Evolutionary conservation across 176 grass and related monocot species (phyloP), one percentile per base, ranked within the genome.

Genomic region (Cocos nucifera): DNA sequence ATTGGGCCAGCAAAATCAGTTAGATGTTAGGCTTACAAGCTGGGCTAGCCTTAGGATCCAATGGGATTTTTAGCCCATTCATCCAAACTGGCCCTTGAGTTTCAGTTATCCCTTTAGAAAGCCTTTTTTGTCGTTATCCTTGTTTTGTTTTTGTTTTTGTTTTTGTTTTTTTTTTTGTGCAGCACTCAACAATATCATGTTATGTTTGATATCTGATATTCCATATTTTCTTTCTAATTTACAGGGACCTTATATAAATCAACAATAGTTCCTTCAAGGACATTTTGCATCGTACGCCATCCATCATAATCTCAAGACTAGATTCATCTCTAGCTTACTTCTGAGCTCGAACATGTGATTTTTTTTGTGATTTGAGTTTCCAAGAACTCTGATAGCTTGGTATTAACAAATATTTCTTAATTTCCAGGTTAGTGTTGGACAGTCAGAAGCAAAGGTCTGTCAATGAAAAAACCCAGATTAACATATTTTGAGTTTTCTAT

Each of bases 221-320:
- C 17, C 8, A 17, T 51, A 68, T 35, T 71, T 65, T 69, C 17
- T 67, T 25, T 75, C 5, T 56, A 26, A 77, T 54, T 73, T 62
- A 84, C 81, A 97, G 92, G 92, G 74, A 91, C 84, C n/a, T 60
- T 97, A 80, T 97, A 91, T 77, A 91, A 85, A 85, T 75, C 92
- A 61, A 85, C 75, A 51, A 90, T 97, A 69, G 80, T 97, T 72
- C 81, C 92, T 59, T 97, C 87, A 54, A 86, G 92, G 69, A 97
- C 92, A 78, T 97, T 91, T 88, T 97, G 84, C 18, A 72, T 97
- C 70, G 92, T 97, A 91, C 79, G 86, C 78, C 44, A 63, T 53
- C 19, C 23, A 56, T 60, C 19, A 44, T 27, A 66, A 81, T 60
- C 27, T 60, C 29, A 15, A 63, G 51, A 65, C 54, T 6, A 65